Evolutionary conservation across 768 basidiomycete genomes (phyloP).

Genomic region (Ramaria sp.): DNA sequence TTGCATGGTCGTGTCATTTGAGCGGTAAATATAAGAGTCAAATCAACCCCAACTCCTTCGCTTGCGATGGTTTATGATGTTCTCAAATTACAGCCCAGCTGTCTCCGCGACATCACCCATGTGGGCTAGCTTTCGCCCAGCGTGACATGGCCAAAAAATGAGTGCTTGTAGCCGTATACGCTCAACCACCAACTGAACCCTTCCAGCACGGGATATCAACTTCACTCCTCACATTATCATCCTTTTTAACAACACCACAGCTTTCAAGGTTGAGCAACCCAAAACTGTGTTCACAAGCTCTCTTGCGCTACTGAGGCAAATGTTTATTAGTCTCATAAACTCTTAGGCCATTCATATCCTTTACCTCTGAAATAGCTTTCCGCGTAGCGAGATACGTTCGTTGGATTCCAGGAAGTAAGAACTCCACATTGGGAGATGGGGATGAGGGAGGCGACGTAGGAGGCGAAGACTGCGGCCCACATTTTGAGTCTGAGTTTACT

Average conservation of each 20-base stretch:
- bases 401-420: not conserved
- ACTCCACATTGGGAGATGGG: not conserved
- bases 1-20: no score
- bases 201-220: not conserved
- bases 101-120: no score
- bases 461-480: not conserved
- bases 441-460: not conserved
- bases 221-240: not conserved
- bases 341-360: not conserved
- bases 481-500: not conserved
- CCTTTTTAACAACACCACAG: conserved; percentile 18
- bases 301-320: conserved; percentile 22
- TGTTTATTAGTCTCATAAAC: not conserved
- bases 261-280: conserved; percentile 18
- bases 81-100: no score
- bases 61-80: no score
- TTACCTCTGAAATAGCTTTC: conserved; percentile 2
- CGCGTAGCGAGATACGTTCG: conserved; percentile 1
- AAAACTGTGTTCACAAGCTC: conserved; percentile 14
- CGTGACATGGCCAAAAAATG: no score
- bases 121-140: no score
- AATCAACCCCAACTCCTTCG: no score
- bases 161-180: not conserved
- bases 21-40: no score
- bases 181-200: not conserved